phyloP scores from a whole-genome alignment of 2,329 filamentous ascomycete genomes.

The Cladophialophora psammophila region DNA sequence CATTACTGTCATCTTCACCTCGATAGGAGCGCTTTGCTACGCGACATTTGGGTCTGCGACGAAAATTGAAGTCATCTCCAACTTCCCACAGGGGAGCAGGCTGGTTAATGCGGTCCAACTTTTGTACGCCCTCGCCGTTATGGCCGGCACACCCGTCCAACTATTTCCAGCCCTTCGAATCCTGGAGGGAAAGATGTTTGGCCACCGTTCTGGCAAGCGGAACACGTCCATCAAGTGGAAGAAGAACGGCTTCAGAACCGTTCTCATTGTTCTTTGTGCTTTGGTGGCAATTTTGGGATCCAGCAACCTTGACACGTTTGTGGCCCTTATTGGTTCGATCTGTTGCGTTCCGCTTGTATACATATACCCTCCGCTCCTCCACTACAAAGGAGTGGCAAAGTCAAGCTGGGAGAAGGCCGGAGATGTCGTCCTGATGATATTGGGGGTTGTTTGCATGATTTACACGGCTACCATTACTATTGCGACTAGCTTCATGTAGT shows the following conservation, averaged over 20 bases:
- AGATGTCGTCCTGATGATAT: constrained; percentile 68
- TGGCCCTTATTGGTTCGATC: constrained; percentile 75
- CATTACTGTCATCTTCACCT: constrained; percentile 76
- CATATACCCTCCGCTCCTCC: constrained; percentile 75
- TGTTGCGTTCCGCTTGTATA: constrained; percentile 79
- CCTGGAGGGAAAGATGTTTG: constrained; percentile 72
- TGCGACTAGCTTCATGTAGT: constrained; percentile 33
- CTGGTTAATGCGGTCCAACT: constrained; percentile 80
- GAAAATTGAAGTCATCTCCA: constrained; percentile 77
- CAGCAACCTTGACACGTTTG: constrained; percentile 75
- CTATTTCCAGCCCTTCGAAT: constrained; percentile 77
- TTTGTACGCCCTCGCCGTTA: constrained; percentile 74
- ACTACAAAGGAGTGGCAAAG: constrained; percentile 71
- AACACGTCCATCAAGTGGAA: constrained; percentile 73
- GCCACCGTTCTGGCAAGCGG: constrained; percentile 72
- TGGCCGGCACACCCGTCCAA: constrained; percentile 77
- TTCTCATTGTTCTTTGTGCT: constrained; percentile 65
- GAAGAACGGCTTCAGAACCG: constrained; percentile 72
- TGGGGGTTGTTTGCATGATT: constrained; percentile 72
- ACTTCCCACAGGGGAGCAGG: constrained; percentile 73
- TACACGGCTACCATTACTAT: constrained; percentile 74
- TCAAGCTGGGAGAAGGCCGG: constrained; percentile 62
- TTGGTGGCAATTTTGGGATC: constrained; percentile 69
- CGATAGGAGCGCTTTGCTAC: constrained; percentile 75
- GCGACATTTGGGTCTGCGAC: constrained; percentile 74